These are phyloP conservation scores for Neocatenulostroma microsporum DNA, from an alignment of 2,329 filamentous ascomycete genomes.

Conservation along the genomic window DNA sequence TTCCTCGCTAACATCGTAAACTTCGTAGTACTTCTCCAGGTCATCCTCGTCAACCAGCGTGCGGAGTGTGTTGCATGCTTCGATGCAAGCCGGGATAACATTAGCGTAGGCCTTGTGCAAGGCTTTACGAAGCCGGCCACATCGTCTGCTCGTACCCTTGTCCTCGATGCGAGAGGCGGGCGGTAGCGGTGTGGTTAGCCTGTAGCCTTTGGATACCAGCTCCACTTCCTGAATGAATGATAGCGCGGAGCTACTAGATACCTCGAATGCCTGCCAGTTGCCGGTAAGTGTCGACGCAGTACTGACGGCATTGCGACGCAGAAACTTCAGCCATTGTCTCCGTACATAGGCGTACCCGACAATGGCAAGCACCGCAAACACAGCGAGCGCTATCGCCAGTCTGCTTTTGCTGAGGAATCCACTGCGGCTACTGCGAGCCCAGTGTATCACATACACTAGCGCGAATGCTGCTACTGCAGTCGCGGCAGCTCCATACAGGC, in stretches of 20 bases:
- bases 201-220: constrained; percentile 81
- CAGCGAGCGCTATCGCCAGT: constrained; percentile 37
- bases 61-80: constrained; percentile 61
- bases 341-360: constrained; percentile 65
- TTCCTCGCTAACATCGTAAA: constrained; percentile 43
- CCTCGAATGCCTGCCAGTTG: constrained; percentile 73
- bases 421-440: constrained; percentile 51
- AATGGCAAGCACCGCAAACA: constrained; percentile 47
- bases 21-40: constrained; percentile 83
- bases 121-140: constrained; percentile 68
- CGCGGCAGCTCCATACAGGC: constrained; percentile 55
- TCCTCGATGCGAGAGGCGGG: constrained; percentile 91
- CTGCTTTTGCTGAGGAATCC: constrained; percentile 51
- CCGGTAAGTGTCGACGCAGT: constrained; percentile 62
- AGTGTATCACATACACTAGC: constrained; percentile 62
- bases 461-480: constrained; percentile 57
- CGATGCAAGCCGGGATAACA: constrained; percentile 63
- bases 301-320: constrained; percentile 65
- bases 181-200: constrained; percentile 80
- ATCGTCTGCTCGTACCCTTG: constrained; percentile 60
- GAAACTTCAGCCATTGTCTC: constrained; percentile 72
- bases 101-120: constrained; percentile 62
- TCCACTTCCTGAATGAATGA: constrained; percentile 91
- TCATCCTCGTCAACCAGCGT: constrained; percentile 70
- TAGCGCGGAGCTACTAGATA: constrained; percentile 65